Evolutionary conservation across 768 basidiomycete genomes (phyloP).

Genomic region (Amanita pallidorosea): DNA sequence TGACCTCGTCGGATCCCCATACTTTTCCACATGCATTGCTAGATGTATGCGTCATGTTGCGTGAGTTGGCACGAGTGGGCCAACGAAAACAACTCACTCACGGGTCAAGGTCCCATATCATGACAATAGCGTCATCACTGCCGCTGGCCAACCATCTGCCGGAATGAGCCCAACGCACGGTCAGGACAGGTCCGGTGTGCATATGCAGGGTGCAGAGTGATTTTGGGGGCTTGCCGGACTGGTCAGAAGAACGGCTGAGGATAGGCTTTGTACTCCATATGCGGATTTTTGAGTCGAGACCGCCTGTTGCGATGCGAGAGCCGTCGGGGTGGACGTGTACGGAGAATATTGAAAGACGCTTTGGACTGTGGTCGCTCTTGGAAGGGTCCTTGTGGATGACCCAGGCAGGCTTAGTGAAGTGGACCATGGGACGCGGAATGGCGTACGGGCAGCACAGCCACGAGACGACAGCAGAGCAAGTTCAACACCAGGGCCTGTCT

Average conservation of each 20-base stretch:
- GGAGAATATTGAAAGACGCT: conserved; percentile 81
- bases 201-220: conserved; percentile 83
- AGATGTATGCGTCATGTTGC: conserved; percentile 4
- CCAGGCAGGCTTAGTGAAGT: conserved; percentile 86
- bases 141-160: conserved; percentile 94
- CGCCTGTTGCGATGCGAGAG: conserved; percentile 94
- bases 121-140: conserved; percentile 89
- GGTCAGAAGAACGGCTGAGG: conserved; percentile 59
- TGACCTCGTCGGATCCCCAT: conserved; percentile 92
- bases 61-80: conserved; percentile 2
- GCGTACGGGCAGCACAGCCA: background rate
- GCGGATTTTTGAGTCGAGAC: conserved; percentile 89
- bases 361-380: conserved; percentile 49
- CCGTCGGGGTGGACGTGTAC: conserved; percentile 94
- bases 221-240: conserved; percentile 67
- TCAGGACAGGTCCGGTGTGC: conserved; percentile 90
- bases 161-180: conserved; percentile 88
- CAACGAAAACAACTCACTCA: conserved; percentile 31
- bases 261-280: conserved; percentile 98
- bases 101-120: conserved; percentile 98
- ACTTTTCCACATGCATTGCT: conserved; percentile 78
- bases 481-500: background rate
- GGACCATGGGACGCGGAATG: conserved; percentile 33
- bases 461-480: background rate
- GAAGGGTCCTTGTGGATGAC: conserved; percentile 70